Percentiles rank a stretch among this genome's conserved stretches.
These are phyloP conservation scores for Mortierella sp. DNA, from an alignment of 371 early-diverging fungal species.

Conservation along the genomic window DNA sequence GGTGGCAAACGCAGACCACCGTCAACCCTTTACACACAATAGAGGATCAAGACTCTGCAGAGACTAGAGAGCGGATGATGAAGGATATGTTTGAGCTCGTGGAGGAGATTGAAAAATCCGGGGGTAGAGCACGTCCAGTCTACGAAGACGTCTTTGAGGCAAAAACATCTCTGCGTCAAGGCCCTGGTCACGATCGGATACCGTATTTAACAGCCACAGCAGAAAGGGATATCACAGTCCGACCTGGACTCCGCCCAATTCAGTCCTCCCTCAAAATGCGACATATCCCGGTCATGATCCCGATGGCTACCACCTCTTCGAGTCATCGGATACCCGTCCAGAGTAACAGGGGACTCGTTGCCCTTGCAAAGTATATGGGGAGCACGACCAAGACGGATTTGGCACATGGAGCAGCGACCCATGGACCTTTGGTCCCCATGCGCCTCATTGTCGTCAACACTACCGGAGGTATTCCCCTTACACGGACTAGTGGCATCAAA, in stretches of 20 bases:
- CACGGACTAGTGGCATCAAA: conserved; percentile 57
- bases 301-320: conserved; percentile 45
- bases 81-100: conserved; percentile 71
- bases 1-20: conserved; percentile 51
- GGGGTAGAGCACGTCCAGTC: conserved; percentile 79
- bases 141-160: conserved; percentile 64
- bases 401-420: neutral
- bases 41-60: conserved; percentile 10
- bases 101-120: conserved; percentile 81
- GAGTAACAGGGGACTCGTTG: conserved; percentile 49
- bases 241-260: conserved; percentile 41
- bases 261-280: conserved; percentile 47
- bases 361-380: conserved; percentile 60
- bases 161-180: neutral
- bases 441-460: conserved; percentile 65
- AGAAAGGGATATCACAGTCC: conserved; percentile 32
- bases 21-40: neutral
- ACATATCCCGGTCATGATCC: conserved; percentile 63
- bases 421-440: conserved; percentile 48
- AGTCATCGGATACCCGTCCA: conserved; percentile 49
- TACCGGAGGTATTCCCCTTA: conserved; percentile 62
- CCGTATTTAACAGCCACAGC: conserved; percentile 2
- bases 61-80: conserved; percentile 60
- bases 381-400: conserved; percentile 1
- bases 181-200: neutral